Evolutionary conservation across 495 filamentous ascomycete genomes (phyloP).

Genomic region (Amniculicola lignicola): DNA sequence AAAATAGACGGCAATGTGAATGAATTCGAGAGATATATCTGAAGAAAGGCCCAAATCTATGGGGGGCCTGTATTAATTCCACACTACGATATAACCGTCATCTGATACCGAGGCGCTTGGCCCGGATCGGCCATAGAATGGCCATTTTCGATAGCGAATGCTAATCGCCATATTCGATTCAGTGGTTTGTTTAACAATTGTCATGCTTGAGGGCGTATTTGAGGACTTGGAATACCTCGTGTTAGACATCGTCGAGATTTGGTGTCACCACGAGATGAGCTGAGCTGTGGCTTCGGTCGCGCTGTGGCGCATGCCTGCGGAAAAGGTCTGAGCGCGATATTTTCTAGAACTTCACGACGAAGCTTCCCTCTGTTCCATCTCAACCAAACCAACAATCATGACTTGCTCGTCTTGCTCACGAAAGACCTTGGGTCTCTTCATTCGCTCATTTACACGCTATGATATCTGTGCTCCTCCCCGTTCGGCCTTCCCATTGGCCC

Average conservation of each 20-base stretch:
- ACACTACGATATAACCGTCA: constrained; percentile 1
- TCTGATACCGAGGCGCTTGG: constrained; percentile 19
- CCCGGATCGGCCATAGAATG: background rate
- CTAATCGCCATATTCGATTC: background rate
- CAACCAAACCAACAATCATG: constrained; percentile 40
- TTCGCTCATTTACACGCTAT: constrained; percentile 46
- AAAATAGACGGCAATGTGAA: too few species aligned
- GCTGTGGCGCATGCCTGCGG: constrained; percentile 2
- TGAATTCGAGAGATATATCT: too few species aligned
- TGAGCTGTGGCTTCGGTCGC: background rate
- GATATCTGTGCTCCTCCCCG: background rate
- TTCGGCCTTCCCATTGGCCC: background rate
- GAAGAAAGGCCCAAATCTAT: too few species aligned
- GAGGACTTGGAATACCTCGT: too few species aligned
- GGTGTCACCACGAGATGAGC: too few species aligned
- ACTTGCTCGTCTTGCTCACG: constrained; percentile 47
- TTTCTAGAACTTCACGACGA: background rate
- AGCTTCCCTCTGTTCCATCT: constrained; percentile 2
- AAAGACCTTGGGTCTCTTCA: constrained; percentile 48
- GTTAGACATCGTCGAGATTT: too few species aligned
- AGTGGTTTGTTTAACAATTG: background rate
- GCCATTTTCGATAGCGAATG: background rate
- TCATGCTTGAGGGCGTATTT: too few species aligned
- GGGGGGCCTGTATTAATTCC: too few species aligned
- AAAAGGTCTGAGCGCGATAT: constrained; percentile 4